Base-by-base conservation (phyloP, 306 rosid genomes). In the Ziziphus jujuba region DNA sequence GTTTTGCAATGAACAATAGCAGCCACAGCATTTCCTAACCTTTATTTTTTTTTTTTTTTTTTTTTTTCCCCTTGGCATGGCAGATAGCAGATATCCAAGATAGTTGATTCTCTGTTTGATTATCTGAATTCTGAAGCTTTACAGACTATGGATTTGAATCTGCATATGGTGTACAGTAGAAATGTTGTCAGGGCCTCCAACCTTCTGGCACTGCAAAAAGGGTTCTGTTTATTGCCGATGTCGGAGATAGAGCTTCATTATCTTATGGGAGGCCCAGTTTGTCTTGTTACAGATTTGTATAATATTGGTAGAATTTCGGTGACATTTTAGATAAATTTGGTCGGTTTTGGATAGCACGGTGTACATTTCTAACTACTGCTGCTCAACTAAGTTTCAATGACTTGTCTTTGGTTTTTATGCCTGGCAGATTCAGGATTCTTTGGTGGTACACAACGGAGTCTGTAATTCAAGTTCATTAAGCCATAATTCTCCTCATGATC, bases 301-400 rank as follows among this genome's bases (percentile, higher is more conserved):
- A 77, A 81, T 90, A 82, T 78, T 79, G 77, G 78, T 82, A 83
- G 87, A 76, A 74, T 78, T 28, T 76, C 78, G 72, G 72, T 68
- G 79, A 79, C 9, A 55, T 67, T 73, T 67, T 84, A 82, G 85
- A 71, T 79, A 59, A 79, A 64, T 63, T 66, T 16, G 61, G 69
- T 72, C 71, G 70, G 80, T 69, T 67, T 59, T 66, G 44, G 73
- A 79, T 75, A 81, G 91, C 81, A 79, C 71, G 20, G 49, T 87
- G 95, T 81, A 84, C 88, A 90, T 87, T 78, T 85, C 96, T 80
- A 83, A 87, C 87, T 79, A 33, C 68, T 77, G 74, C 87, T 79
- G 51, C 91, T 72, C 83, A 51, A 70, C 75, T 63, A 68, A 71
- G 75, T 79, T 76, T 75, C 61, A 38, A 67, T 64, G 71, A 79